A percentile compares a stretch with the other conserved stretches of the same genome.
These are phyloP conservation scores for Annulohypoxylon maeteangense DNA, from an alignment of 495 filamentous ascomycete species.

Conservation along the genomic window DNA sequence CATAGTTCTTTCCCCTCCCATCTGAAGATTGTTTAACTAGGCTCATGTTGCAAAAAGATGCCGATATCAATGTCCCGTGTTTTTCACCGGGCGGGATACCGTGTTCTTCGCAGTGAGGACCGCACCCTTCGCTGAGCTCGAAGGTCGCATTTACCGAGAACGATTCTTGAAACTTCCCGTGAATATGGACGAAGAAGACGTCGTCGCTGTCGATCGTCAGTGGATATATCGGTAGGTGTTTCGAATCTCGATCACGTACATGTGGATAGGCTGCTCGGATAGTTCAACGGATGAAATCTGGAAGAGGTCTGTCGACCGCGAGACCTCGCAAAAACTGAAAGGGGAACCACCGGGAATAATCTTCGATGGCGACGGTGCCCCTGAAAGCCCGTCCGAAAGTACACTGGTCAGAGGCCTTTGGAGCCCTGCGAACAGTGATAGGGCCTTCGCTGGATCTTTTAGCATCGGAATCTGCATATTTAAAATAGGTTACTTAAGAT, in stretches of 20 bases:
- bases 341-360: not conserved
- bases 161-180: not conserved
- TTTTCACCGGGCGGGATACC: not conserved
- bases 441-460: not conserved
- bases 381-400: not conserved
- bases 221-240: not conserved
- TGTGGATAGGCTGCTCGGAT: not conserved
- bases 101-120: not conserved
- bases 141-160: not conserved
- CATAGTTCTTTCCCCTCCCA: not conserved
- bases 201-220: not conserved
- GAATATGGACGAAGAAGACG: not conserved
- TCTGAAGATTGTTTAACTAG: not conserved
- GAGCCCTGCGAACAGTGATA: not conserved
- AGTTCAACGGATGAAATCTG: not conserved
- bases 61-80: not conserved
- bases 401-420: not conserved
- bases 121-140: not conserved
- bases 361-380: not conserved
- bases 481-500: not conserved
- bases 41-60: not conserved
- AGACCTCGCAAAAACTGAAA: not conserved
- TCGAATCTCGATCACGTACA: not conserved
- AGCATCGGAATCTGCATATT: not conserved
- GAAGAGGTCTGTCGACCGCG: not conserved